Conservation (phyloP, 2,329 filamentous ascomycete species). For the Pestalotiopsis sp. region DNA sequence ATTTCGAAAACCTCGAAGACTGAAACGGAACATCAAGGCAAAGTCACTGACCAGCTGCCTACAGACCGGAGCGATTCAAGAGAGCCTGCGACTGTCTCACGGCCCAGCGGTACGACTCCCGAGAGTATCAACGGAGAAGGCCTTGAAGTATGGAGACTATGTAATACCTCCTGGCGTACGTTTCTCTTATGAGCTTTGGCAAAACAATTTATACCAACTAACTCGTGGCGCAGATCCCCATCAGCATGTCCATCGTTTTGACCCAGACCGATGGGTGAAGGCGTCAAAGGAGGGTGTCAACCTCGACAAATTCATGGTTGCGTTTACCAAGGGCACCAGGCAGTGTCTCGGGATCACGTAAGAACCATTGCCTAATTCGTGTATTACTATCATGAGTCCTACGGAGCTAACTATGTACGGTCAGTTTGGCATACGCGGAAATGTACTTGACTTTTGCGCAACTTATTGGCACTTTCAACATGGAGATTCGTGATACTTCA, state of each 20-base stretch:
- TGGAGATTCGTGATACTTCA: background rate
- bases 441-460: constrained; percentile 1
- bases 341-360: background rate
- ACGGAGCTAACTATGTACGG: background rate
- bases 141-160: background rate
- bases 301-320: background rate
- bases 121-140: background rate
- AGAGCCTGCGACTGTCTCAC: background rate
- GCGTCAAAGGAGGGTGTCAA: background rate
- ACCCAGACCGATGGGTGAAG: background rate
- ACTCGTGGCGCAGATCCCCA: background rate
- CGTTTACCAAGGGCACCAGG: background rate
- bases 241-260: background rate
- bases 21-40: background rate
- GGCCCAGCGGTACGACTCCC: background rate
- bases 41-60: background rate
- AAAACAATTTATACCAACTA: background rate
- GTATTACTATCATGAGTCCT: background rate
- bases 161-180: background rate
- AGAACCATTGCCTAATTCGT: background rate
- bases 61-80: background rate
- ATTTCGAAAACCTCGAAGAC: background rate
- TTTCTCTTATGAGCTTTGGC: background rate
- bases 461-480: background rate
- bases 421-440: constrained; percentile 4